Evolutionary conservation across 306 rosid genomes (phyloP).

Genomic region (Crotalaria pallida): DNA sequence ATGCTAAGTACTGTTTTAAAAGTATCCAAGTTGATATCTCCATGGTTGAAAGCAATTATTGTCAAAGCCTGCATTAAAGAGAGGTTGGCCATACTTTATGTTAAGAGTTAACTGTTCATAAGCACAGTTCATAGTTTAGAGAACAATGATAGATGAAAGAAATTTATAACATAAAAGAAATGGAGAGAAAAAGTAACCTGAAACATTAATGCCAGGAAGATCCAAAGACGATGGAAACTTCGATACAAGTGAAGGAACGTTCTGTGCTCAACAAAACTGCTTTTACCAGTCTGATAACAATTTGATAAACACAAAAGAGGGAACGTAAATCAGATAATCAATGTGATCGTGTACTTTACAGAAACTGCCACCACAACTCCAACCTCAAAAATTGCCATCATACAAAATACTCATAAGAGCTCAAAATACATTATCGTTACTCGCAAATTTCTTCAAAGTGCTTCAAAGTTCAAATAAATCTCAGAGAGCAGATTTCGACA

Average conservation of each 20-base stretch:
- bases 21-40: conserved; percentile 50
- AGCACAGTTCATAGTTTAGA: conserved; percentile 17
- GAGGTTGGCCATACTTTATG: conserved; percentile 17
- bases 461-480: not conserved
- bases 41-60: conserved; percentile 71
- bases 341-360: not conserved
- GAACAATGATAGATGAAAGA: conserved; percentile 6
- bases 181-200: conserved; percentile 50
- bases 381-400: not conserved
- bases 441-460: not conserved
- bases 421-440: not conserved
- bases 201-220: conserved; percentile 86
- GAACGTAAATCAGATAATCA: not conserved
- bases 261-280: conserved; percentile 94
- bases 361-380: not conserved
- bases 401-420: not conserved
- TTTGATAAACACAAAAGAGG: not conserved
- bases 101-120: conserved; percentile 1
- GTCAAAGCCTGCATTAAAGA: conserved; percentile 61
- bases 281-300: conserved; percentile 83
- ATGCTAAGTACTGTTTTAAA: conserved; percentile 73
- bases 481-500: not conserved
- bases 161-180: not conserved
- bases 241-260: conserved; percentile 84
- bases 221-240: conserved; percentile 98